Evolutionary conservation across 495 filamentous ascomycete species (phyloP), one percentile per base, ranked within the genome.

Genomic region (Eremomyces bilateralis): DNA sequence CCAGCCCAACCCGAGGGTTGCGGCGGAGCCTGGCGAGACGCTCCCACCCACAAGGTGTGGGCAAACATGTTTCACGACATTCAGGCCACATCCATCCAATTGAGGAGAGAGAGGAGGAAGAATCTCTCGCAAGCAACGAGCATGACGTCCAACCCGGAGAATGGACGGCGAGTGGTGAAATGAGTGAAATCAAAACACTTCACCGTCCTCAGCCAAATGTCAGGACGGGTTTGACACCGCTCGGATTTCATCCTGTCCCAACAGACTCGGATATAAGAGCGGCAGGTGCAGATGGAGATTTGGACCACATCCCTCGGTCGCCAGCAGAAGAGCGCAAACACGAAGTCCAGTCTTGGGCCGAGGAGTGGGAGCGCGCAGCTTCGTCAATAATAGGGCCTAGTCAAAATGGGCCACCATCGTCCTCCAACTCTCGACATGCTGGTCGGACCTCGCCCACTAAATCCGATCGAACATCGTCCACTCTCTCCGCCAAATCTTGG

Each of bases 41-140:
- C 33, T 52, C 50, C 15, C 40, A 38, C 3, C 63, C 64, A 40
- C 60, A 61, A 29, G 43, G 52, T 17, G 51, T 53, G 15, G 43
- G 56, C 5, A 35, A 56, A 27, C 61, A 60, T 42, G 58, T 62
- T 22, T 66, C 68, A 27, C 53, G 60, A 21, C 54, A 55, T 3
- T 54, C 59, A 20, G 63, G 66, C 15, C 52, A 58, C 25, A 74
- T 74, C 15, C 67, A 72, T 40, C 64, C 69, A 3, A 79, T 80
- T 48, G 61, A 71, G n/a, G 75, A 81, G 51, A 61, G 64, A 0
- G 71, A 77, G 34, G 82, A 91, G 27, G 79, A 83, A 33, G 70
- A 67, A 20, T 49, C 61, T 6, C 51, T 49, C 16, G 61, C 61
- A 21, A 54, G 50, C 16, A 3, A 37, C 37, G 35, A 48, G 38